Percentiles rank a stretch among this genome's conserved stretches.
phyloP scores from a whole-genome alignment of 495 filamentous ascomycete genomes.

The Aspergillus ostianus region DNA sequence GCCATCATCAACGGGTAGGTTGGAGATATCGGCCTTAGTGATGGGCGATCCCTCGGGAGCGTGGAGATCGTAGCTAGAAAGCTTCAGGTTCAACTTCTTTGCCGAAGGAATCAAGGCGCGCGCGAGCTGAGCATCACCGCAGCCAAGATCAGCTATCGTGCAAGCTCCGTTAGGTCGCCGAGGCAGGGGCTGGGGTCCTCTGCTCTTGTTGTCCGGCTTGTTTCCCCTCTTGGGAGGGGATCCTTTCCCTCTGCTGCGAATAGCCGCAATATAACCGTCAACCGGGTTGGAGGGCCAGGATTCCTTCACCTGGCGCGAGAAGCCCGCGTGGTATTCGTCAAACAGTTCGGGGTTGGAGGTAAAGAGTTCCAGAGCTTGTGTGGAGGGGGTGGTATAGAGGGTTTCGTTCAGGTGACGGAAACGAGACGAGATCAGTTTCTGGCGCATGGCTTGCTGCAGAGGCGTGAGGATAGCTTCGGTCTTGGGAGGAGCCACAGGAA shows the following conservation, averaged over 20 bases:
- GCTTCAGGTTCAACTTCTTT: conserved; percentile 64
- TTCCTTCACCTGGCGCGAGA: conserved; percentile 83
- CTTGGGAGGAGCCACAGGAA: conserved; percentile 34
- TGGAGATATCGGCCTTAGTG: conserved; percentile 82
- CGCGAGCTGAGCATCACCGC: conserved; percentile 74
- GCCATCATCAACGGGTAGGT: conserved; percentile 69
- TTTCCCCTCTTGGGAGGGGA: conserved; percentile 33
- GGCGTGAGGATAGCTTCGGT: conserved; percentile 68
- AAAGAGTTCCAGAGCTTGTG: conserved; percentile 76
- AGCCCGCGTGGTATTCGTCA: conserved; percentile 89
- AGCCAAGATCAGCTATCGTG: conserved; percentile 84
- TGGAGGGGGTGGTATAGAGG: conserved; percentile 87
- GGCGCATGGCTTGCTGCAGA: conserved; percentile 87
- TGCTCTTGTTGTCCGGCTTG: conserved; percentile 30
- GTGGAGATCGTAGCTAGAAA: conserved; percentile 68
- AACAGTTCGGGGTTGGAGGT: conserved; percentile 81
- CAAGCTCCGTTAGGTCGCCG: conserved; percentile 57
- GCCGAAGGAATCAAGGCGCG: conserved; percentile 51
- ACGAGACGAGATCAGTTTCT: conserved; percentile 87
- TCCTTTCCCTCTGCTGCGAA: conserved; percentile 57
- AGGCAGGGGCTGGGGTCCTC: conserved; percentile 37
- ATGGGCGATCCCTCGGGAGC: conserved; percentile 61
- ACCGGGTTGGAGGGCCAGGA: conserved; percentile 97
- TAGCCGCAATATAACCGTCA: conserved; percentile 68
- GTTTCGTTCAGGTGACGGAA: conserved; percentile 97